Base-by-base conservation (phyloP, 2,329 filamentous ascomycete genomes). In the Calonectria fujianensis region DNA sequence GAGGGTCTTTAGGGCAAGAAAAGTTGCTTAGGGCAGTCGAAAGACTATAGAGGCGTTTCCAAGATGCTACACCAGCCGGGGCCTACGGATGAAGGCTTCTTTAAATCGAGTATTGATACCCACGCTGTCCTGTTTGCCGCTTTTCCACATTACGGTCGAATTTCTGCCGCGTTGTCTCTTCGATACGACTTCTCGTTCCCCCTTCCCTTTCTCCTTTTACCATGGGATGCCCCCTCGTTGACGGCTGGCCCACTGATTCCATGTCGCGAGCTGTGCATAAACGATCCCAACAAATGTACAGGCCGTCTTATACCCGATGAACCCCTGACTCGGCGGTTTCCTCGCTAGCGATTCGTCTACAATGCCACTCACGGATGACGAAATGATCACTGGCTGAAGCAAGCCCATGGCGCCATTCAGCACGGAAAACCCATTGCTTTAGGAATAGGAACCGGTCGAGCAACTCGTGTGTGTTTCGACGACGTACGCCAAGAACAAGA, bases 271-370 rank as follows among this genome's bases (percentile, higher is more conserved):
- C 77, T 86, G 83, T 77, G 84, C 82, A 67, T 84, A 85, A 31
- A 88, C 77, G 0, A 86, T 87, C 76, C 88, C 85, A 29, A 89
- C 73, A 6, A 84, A 85, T 14, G 80, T 85, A 59, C 82, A 85
- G 10, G 82, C 81, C 4, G 80, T 82, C 63, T 69, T 70, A 65
- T 88, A 88, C 14, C 86, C 88, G 35, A 89, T 75, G 0, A 87
- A 87, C 0, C 87, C 87, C 11, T 35, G 82, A 39, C 82, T 83
- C 1, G 85, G 82, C 7, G 79, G 76, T 75, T 77, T 84, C 75
- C 82, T 81, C 8, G 87, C 87, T 59, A 81, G 78, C 14, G 76
- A 77, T 70, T 88, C 86, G 48, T 85, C 84, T 6, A 85, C 81
- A 7, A 88, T 74, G 41, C 82, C 79, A 67, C 87, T 84, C 31